These are phyloP conservation scores for Candida maesae DNA, from an alignment of 805 yeast genomes.

Conservation along the genomic window DNA sequence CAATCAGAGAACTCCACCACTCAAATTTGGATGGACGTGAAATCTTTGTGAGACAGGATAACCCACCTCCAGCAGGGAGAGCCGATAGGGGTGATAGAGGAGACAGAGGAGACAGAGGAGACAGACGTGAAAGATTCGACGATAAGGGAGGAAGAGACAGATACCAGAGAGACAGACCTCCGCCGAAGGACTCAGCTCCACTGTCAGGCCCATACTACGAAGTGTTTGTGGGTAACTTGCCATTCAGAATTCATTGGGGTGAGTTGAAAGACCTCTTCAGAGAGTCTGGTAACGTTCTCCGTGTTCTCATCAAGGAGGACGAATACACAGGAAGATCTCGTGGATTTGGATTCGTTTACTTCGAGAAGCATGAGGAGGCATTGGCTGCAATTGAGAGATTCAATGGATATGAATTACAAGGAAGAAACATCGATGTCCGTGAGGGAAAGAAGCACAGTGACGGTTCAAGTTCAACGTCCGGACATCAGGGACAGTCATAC, in stretches of 20 bases:
- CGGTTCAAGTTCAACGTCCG: too few relatives aligned
- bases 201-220: constrained; percentile 36
- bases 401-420: constrained; percentile 68
- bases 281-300: constrained; percentile 67
- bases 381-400: constrained; percentile 63
- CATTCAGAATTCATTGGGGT: constrained; percentile 80
- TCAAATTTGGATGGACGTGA: constrained; percentile 65
- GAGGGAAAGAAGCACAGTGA: constrained; percentile 47
- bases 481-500: too few relatives aligned
- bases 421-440: constrained; percentile 76
- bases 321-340: constrained; percentile 64
- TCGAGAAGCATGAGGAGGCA: constrained; percentile 64
- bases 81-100: constrained; percentile 7
- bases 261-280: constrained; percentile 81
- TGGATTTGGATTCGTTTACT: constrained; percentile 83
- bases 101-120: constrained; percentile 9
- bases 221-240: constrained; percentile 77
- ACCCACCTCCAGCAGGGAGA: constrained; percentile 62
- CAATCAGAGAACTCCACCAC: constrained; percentile 68
- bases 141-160: constrained; percentile 16
- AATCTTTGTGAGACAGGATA: constrained; percentile 86
- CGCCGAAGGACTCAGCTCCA: constrained; percentile 18
- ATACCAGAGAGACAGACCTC: constrained; percentile 13
- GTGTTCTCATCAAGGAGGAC: constrained; percentile 74
- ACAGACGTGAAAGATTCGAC: constrained; percentile 8